Evolutionary conservation across 1,284 basidiomycete genomes (phyloP).

Genomic region (Agroathelia rolfsii): DNA sequence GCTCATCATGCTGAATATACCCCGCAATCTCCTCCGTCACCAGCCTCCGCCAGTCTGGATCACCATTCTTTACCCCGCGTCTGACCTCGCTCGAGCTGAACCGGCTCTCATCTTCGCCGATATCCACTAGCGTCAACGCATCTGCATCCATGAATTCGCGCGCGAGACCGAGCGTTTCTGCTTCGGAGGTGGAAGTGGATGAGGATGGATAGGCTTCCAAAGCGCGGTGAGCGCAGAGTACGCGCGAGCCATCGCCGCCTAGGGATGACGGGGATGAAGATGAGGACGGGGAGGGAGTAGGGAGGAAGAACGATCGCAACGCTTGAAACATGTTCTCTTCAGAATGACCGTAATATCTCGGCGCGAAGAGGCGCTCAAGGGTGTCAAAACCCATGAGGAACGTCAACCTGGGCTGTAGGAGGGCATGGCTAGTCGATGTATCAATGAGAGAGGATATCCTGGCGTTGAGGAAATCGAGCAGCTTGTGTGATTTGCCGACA

Average conservation of each 20-base stretch:
- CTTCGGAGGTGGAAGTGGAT: too few relatives aligned
- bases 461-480: constrained; percentile 41
- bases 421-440: constrained; percentile 9
- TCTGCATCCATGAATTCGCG: constrained; percentile 42
- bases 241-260: constrained; percentile 50
- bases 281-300: too few relatives aligned
- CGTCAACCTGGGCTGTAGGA: constrained; percentile 32
- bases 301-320: constrained; percentile 54
- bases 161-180: constrained; percentile 23
- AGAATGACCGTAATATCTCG: constrained; percentile 69
- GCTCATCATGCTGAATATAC: too few relatives aligned
- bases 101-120: constrained; percentile 42
- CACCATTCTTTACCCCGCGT: constrained; percentile 28
- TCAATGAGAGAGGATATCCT: constrained; percentile 21
- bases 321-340: constrained; percentile 41
- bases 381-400: constrained; percentile 87
- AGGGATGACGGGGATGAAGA: too few relatives aligned
- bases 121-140: constrained; percentile 50
- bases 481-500: constrained; percentile 67
- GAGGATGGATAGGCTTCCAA: too few relatives aligned
- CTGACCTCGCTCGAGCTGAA: constrained; percentile 73
- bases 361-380: constrained; percentile 73
- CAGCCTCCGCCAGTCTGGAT: constrained; percentile 28
- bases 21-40: constrained; percentile 31
- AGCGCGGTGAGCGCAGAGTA: constrained; percentile 68